Conservation (phyloP, 306 rosid species). For the Pyrus pyrifolia region DNA sequence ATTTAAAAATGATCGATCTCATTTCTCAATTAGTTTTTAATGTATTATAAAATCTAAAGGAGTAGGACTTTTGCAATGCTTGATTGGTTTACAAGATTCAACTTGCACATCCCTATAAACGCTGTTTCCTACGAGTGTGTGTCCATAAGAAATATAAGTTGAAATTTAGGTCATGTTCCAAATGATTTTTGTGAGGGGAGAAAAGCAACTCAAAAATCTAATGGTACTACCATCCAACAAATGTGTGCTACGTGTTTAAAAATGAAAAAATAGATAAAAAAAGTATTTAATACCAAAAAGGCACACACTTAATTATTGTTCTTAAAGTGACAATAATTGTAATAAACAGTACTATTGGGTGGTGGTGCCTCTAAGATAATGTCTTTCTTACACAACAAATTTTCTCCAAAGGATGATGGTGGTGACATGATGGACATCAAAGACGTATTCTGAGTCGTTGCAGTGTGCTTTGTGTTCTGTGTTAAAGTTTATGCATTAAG, state of each 20-base stretch:
- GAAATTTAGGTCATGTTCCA: not conserved
- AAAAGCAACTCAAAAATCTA: not conserved
- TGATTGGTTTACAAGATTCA: constrained; percentile 27
- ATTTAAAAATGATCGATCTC: not conserved
- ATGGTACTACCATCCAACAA: too few species aligned
- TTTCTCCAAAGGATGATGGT: not conserved
- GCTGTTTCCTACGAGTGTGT: constrained; percentile 14
- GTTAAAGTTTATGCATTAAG: not conserved
- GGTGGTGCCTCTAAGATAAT: not conserved
- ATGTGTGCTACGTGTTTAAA: too few species aligned
- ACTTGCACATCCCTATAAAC: constrained; percentile 14
- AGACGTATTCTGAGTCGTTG: constrained; percentile 16
- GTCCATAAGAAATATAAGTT: not conserved
- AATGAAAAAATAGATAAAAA: too few species aligned
- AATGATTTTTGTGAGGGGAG: not conserved
- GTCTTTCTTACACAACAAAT: too few species aligned
- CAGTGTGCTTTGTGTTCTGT: not conserved
- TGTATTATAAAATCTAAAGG: not conserved
- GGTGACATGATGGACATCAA: not conserved
- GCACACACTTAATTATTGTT: not conserved
- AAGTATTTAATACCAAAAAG: not conserved
- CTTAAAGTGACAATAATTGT: too few species aligned
- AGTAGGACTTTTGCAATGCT: constrained; percentile 10
- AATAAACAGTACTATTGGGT: not conserved
- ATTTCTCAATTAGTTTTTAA: not conserved